phyloP scores from a whole-genome alignment of 176 grass and related monocot species.

The Avena eriantha region DNA sequence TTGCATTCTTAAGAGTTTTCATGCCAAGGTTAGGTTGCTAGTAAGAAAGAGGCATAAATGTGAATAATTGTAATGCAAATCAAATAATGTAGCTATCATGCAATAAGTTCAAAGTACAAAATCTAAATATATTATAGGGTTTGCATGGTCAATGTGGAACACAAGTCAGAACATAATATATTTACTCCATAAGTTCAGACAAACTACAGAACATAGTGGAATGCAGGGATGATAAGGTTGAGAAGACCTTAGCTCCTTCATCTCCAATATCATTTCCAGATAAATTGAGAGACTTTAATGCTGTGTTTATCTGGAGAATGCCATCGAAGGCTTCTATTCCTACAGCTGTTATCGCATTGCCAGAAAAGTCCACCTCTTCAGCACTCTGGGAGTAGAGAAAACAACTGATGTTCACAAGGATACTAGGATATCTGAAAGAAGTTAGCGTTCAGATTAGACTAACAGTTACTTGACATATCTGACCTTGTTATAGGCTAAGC shows the following conservation, averaged over 20 bases:
- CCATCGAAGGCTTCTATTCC: slow-evolving; percentile 93
- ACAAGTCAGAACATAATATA: background rate
- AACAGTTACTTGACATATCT: slow-evolving; percentile 32
- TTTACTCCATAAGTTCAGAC: background rate
- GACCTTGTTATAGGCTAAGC: slow-evolving; percentile 95
- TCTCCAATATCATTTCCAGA: slow-evolving; percentile 94
- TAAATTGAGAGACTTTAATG: slow-evolving; percentile 85
- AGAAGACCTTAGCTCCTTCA: slow-evolving; percentile 98
- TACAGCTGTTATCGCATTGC: slow-evolving; percentile 86
- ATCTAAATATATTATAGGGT: background rate
- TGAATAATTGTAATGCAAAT: slow-evolving; percentile 29
- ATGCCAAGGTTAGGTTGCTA: background rate
- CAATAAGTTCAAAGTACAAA: slow-evolving; percentile 14
- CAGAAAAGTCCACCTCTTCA: slow-evolving; percentile 92
- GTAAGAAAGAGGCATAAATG: slow-evolving; percentile 17
- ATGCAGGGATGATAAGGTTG: slow-evolving; percentile 43
- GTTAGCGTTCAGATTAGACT: background rate
- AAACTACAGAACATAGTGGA: slow-evolving; percentile 26
- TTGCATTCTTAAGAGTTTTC: background rate
- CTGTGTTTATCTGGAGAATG: slow-evolving; percentile 94
- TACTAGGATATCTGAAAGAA: slow-evolving; percentile 2
- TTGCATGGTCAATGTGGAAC: background rate
- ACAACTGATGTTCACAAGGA: slow-evolving; percentile 1
- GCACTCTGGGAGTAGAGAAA: slow-evolving; percentile 66
- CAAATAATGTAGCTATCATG: background rate